Conservation (phyloP, 2,329 filamentous ascomycete genomes). For the Fusarium chaquense region DNA sequence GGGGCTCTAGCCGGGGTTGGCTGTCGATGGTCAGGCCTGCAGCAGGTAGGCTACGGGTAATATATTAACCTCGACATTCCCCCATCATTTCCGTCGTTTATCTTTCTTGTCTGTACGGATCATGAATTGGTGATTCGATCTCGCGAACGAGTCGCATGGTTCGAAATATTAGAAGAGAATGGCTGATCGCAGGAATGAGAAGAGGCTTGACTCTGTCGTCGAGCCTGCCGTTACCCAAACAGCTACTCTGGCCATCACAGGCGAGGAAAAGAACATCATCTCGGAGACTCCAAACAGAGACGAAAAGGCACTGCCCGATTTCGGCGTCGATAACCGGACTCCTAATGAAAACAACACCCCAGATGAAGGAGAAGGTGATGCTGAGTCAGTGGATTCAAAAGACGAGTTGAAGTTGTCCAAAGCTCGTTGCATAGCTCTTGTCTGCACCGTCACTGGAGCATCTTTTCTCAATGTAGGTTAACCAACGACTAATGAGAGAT, state of each 20-base stretch:
- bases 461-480: constrained; percentile 66
- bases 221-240: constrained; percentile 4
- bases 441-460: constrained; percentile 66
- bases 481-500: background rate
- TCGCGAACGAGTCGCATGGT: background rate
- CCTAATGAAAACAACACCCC: background rate
- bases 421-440: constrained; percentile 65
- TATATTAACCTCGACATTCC: constrained; percentile 34
- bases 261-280: constrained; percentile 13
- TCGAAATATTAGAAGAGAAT: constrained; percentile 7
- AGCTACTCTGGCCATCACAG: constrained; percentile 7
- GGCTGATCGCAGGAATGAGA: constrained; percentile 24
- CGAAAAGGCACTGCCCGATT: constrained; percentile 19
- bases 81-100: constrained; percentile 19
- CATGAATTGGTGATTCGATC: constrained; percentile 1
- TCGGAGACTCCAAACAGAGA: background rate
- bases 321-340: constrained; percentile 4
- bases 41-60: constrained; percentile 4
- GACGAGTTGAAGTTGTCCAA: constrained; percentile 58
- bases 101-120: background rate
- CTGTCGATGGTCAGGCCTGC: constrained; percentile 6
- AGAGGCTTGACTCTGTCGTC: constrained; percentile 19
- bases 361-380: constrained; percentile 21
- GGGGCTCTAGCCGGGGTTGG: constrained; percentile 28
- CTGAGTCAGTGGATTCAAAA: constrained; percentile 41